Evolutionary conservation across 2,329 filamentous ascomycete genomes (phyloP), one percentile per base, ranked within the genome.

Genomic region (Knufia fluminis): DNA sequence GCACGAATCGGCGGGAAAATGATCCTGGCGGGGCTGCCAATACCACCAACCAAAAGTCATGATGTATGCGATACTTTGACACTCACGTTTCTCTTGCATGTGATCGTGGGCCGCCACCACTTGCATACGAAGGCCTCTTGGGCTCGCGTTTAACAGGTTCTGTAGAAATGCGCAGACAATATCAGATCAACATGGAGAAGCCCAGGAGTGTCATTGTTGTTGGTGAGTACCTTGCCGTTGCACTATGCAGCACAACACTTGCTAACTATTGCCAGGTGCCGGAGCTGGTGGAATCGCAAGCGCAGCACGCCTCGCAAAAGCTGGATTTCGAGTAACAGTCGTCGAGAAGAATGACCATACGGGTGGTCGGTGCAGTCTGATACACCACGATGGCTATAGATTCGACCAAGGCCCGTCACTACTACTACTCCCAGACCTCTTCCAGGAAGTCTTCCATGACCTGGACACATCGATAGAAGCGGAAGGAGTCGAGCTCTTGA

Each of bases 331-430:
- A 28, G 84, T 88, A n/a, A 87, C 82, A 0, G 80, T 88, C 1
- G 67, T 88, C n/a, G 85, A 89, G 65, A 87, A 87, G 71, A 87
- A 88, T 60, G 68, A 69, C 50, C 85, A 85, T 62, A 82, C 79
- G 0, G 85, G 85, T 40, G 85, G 85, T 3, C 72, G 85, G 48
- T 88, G 83, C 66, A 83, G 78, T 39, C 66, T 87, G 22, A 73
- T 87, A 32, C 68, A 77, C 46, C 68, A 77, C 51, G 79, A 53
- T 39, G 39, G 40, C 35, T 42, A 54, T 69, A 71, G 85, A 50
- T 88, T 88, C 68, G 85, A 89, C 60, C 83, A 87, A 69, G 85
- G 85, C 0, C 85, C 85, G 0, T 87, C 83, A 1, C 75, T 88
- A 2, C 75, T 88, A 16, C 72, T 89, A 0, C 77, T 88, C 4